These are phyloP conservation scores for Jamesozyma gamospora DNA, from an alignment of 805 yeast genomes.

Conservation along the genomic window DNA sequence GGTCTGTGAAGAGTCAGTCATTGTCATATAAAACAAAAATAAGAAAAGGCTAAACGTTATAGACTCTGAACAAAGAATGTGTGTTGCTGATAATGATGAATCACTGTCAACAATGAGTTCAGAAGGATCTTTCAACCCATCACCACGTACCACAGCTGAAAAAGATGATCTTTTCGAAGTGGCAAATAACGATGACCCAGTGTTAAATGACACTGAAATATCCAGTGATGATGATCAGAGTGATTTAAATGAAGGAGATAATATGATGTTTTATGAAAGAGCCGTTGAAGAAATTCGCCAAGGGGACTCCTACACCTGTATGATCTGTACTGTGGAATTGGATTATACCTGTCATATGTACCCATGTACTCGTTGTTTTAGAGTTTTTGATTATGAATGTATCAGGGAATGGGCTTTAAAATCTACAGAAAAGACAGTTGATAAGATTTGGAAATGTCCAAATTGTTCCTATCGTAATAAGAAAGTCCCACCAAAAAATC, in stretches of 20 bases:
- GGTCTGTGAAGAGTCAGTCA: no score
- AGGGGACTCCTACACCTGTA: slow-evolving; percentile 66
- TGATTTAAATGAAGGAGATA: slow-evolving; percentile 4
- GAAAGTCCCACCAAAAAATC: slow-evolving; percentile 45
- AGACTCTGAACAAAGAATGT: no score
- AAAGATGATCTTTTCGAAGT: no score
- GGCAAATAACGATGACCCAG: neutral
- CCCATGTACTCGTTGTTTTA: slow-evolving; percentile 67
- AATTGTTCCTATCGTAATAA: slow-evolving; percentile 39
- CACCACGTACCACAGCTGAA: no score
- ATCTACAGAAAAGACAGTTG: slow-evolving; percentile 54
- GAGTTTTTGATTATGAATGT: slow-evolving; percentile 82
- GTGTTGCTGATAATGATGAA: no score
- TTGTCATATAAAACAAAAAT: no score
- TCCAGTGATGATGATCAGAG: slow-evolving; percentile 4
- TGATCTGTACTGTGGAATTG: slow-evolving; percentile 81
- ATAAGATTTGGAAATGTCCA: slow-evolving; percentile 77
- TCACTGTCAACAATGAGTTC: no score
- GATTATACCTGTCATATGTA: slow-evolving; percentile 58
- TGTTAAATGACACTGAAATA: neutral
- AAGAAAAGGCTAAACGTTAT: no score
- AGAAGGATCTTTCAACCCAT: no score
- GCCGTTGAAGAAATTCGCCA: slow-evolving; percentile 24
- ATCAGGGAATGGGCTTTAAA: slow-evolving; percentile 77
- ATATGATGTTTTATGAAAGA: slow-evolving; percentile 25